Base-by-base conservation (phyloP, 2,329 filamentous ascomycete genomes). In the Trichophyton simii region DNA sequence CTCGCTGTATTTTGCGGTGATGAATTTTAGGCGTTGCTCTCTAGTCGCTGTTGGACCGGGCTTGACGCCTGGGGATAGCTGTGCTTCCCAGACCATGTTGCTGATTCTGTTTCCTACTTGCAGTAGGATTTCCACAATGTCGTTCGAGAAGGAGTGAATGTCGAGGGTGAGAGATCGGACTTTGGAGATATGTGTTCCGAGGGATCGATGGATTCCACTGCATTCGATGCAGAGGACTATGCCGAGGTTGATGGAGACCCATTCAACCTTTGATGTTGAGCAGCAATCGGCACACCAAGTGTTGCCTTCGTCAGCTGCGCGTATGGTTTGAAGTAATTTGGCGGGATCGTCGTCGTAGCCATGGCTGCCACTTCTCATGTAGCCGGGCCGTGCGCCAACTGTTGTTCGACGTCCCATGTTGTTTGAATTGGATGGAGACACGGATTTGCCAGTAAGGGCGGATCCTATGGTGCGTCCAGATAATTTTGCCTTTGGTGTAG, bases 171-270 rank as follows among this genome's bases (percentile, higher is more conserved):
- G 81, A 11, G 94, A 97, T 60, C 94, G 88, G 46, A 99, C 85
- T 77, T 99, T 99, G 74, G 91, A 96, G 70, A 99, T 96, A 73
- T 99, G 94, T 1, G 94, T 99, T 11, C 94, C 94, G 2, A 99
- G 81, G 0, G 92, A 97, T 48, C 94, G 86, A 74, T 99, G 94
- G 64, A 99, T 96, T 65, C 94, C 94, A 71, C 91, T 96, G 76
- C 94, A 99, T 74, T 99, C 92, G 71, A 96, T 96, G 76, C 94
- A 99, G 20, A 99, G 82, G 60, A 99, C 87, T 63, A 99, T 96
- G 54, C 89, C 94, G 3, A 99, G 81, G 69, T 99, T 99, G 75
- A 99, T 96, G 0, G 94, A 97, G 31, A 97, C 94, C 94, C 94
- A 99, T 74, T 99, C 94, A 22, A 96, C 91, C 77, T 96, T 97